Base-by-base conservation (phyloP, 1,284 basidiomycete genomes). In the Cryptococcus neoformans region DNA sequence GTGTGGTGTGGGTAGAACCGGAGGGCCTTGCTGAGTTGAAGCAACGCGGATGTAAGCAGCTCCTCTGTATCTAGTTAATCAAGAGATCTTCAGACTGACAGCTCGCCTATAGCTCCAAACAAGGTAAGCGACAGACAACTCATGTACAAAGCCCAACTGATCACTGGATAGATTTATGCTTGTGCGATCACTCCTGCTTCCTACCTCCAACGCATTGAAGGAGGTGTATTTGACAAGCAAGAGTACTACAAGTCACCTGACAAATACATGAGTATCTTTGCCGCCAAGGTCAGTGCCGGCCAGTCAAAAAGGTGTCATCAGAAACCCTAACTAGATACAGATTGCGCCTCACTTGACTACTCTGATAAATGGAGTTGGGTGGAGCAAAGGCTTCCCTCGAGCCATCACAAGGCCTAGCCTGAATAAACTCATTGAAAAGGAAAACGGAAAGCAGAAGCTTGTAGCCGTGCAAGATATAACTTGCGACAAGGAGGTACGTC, bases 361-460 rank as follows among this genome's bases (percentile, higher is more conserved):
- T 4, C 82, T 94, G 56, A 80, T 95, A 51, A 91, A 95, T 63
- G 92, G 91, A 7, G 84, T 87, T 0, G 91, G 90, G 36, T 95
- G 92, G 91, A 79, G 84, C 14, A 81, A 83, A 0, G 81, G 80
- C 0, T 93, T 83, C 76, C 92, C 92, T 12, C 83, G 89, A 3
- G 78, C 92, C 7, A 86, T 95, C 82, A 84, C 84, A 1, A 88
- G 83, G 38, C 78, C 80, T 0, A 84, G 89, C 62, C 80, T 92
- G 7, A 72, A 60, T 74, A 0, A 69, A 72, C 38, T 85, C 0
- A 79, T 89, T 2, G 64, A 78, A 40, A 77, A 73, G 1, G 84
- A 85, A 0, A 76, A 77, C 7, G 49, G 66, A 4, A 48, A 57
- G 34, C 70, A 65, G 50, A 80, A 46, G 68, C 84, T 34, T 81